Evolutionary conservation across 306 rosid species (phyloP), one percentile per base, ranked within the genome.

Genomic region (Quercus gilva): DNA sequence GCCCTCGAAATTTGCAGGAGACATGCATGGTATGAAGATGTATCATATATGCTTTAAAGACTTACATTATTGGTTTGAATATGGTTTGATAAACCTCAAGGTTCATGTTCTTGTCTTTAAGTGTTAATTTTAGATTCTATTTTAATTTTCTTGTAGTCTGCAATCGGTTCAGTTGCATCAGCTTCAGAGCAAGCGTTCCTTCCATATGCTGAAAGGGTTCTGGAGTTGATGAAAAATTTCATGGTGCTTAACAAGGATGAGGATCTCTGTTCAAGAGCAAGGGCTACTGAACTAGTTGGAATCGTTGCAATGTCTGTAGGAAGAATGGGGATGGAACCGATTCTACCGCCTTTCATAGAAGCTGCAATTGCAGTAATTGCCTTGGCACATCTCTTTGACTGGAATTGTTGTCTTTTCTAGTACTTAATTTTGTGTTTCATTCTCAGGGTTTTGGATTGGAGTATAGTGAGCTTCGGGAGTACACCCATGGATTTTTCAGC

Each of bases 271-370:
- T 87, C 98, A 64, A 97, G 99, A 73, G 96, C 99, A 79, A 89
- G 99, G 74, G 99, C 99, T 69, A 96, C 98, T 19, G 99, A 96
- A 73, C 90, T 96, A 80, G 99, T 96, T 84, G 99, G 99, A 86
- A 93, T 96, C 63, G 90, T 96, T 89, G 98, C 99, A 37, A 93
- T 96, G 99, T 93, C 96, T 74, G 93, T 90, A 56, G 99, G 99
- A 82, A 93, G 87, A 86, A 35, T 74, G 72, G 74, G 90, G 91
- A 93, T 96, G 99, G 97, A 96, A 78, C 97, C 92, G 43, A 90
- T 96, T 87, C 79, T 96, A 63, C 96, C 96, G 74, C 88, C 98
- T 78, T 96, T 88, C 73, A 91, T 96, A 55, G 96, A 96, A 86
- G 98, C 99, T 64, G 98, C 99, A 71, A 90, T 96, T 84, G 75